phyloP scores from a whole-genome alignment of 2,329 filamentous ascomycete species.

The Paracoccidioides lutzii region DNA sequence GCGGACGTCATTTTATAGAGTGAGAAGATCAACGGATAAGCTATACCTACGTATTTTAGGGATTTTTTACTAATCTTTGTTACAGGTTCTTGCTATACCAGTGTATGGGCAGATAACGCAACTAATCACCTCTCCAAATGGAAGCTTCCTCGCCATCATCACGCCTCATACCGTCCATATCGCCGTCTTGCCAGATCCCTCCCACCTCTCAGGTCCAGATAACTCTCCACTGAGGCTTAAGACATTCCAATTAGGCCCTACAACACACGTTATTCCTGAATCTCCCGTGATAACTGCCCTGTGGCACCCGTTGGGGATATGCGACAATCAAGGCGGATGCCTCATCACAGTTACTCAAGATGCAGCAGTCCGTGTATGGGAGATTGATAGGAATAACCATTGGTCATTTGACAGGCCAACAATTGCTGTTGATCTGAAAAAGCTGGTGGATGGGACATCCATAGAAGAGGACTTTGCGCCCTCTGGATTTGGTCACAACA shows the following conservation, averaged over 20 bases:
- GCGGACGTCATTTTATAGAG: not conserved
- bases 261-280: conserved; percentile 77
- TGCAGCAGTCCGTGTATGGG: conserved; percentile 81
- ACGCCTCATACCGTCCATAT: conserved; percentile 83
- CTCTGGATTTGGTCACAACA: conserved; percentile 58
- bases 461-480: conserved; percentile 73
- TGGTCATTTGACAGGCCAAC: conserved; percentile 78
- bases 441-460: conserved; percentile 71
- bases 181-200: conserved; percentile 67
- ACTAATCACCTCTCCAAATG: conserved; percentile 69
- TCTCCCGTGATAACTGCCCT: conserved; percentile 66
- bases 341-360: conserved; percentile 82
- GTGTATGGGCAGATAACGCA: conserved; percentile 74
- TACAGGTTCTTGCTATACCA: conserved; percentile 43
- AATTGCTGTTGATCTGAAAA: conserved; percentile 75
- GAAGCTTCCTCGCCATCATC: conserved; percentile 69
- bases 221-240: conserved; percentile 60
- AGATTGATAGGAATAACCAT: conserved; percentile 68
- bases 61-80: not conserved
- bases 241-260: conserved; percentile 83
- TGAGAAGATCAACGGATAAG: not conserved
- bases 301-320: conserved; percentile 83
- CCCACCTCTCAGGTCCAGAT: conserved; percentile 60
- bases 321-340: conserved; percentile 51
- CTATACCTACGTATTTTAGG: no score